Base-by-base conservation (phyloP, 2,329 filamentous ascomycete genomes). In the Fusarium compactum region DNA sequence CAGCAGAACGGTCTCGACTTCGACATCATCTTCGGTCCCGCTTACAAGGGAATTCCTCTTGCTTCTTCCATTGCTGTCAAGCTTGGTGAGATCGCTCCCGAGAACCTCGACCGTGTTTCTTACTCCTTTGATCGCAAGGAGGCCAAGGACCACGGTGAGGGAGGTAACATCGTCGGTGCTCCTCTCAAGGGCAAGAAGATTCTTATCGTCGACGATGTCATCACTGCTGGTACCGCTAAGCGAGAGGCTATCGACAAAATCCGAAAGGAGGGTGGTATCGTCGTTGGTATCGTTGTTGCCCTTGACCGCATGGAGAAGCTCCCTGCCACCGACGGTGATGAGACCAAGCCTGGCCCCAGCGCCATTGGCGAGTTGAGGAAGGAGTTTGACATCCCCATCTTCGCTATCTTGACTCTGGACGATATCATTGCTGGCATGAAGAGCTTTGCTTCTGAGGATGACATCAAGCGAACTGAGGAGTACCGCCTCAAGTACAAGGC, bases 71-170 rank as follows among this genome's bases (percentile, higher is more conserved):
- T 94, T 18, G 87, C 91, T 40, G 88, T 92, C 78, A 92, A 94
- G 80, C 88, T 98, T 15, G 89, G 89, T 56, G 87, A 90, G 76
- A 82, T 94, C 14, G 90, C 93, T 68, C 83, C 87, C 20, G 81
- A 83, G 53, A 88, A 85, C 67, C 96, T 92, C 81, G 89, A 88
- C 59, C 82, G 86, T 45, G 85, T 92, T 61, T 93, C 91, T 77
- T 98, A 97, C 83, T 91, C 90, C 34, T 98, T 97, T 83, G 97
- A 98, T 83, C 90, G 96, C 77, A 98, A 98, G 83, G 96, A 98
- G 83, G 92, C 91, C 76, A 98, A 98, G 85, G 92, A 94, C 77
- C 95, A 98, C 80, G 95, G 96, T 46, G 96, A 99, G 82, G 95
- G 95, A 34, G 95, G 96, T 46, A 92, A 89, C 79, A 97, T 98